These are phyloP conservation scores for Pseudotsuga menziesii DNA, from an alignment of 75 land plant species.

Conservation along the genomic window DNA sequence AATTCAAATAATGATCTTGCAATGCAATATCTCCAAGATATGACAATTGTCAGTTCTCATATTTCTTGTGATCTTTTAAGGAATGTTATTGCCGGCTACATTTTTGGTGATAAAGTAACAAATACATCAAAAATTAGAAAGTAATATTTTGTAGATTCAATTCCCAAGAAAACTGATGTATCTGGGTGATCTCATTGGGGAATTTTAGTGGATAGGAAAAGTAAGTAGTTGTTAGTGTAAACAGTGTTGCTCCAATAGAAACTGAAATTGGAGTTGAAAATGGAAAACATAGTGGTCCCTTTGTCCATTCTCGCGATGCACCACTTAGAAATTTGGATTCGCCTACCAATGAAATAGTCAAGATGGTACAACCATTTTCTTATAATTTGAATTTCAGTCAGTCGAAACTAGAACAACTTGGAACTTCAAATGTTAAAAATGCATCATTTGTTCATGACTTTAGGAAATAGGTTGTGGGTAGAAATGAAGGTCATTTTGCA, in stretches of 20 bases:
- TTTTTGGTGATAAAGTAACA: background rate
- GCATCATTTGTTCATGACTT: background rate
- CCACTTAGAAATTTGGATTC: too few relatives aligned
- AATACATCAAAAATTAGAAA: background rate
- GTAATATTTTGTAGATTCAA: background rate
- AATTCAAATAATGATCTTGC: background rate
- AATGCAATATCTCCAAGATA: background rate
- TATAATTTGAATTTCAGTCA: background rate
- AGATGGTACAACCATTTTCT: background rate
- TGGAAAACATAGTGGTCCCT: background rate
- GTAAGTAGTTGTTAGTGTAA: background rate
- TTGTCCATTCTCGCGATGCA: too few relatives aligned
- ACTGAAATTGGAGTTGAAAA: slow-evolving; percentile 2
- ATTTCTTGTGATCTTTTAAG: background rate
- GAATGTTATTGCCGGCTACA: background rate
- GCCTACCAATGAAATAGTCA: background rate
- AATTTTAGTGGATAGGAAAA: background rate
- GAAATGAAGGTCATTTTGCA: background rate
- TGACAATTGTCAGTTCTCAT: background rate
- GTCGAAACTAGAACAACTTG: background rate
- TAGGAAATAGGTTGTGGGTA: background rate
- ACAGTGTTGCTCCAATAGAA: background rate
- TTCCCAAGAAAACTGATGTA: background rate
- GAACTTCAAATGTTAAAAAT: background rate
- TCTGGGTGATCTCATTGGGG: background rate